A percentile compares a stretch with the other conserved stretches of the same genome.
Evolutionary conservation across 352 stramenopile species (phyloP).

Genomic region (Pythium monospermum): DNA sequence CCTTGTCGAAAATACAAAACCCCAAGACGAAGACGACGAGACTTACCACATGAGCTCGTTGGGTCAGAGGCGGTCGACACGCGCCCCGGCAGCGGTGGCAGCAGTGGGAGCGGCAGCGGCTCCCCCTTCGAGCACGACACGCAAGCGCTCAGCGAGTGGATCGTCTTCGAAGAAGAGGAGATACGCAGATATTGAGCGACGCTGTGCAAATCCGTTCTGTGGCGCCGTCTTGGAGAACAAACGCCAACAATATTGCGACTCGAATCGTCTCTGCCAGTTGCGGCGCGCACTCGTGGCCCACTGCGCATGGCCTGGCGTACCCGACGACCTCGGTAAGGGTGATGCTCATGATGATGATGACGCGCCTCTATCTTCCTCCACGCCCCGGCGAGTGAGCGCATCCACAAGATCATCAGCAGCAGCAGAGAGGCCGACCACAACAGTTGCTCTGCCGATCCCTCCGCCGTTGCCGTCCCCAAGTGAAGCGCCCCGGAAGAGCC

Average conservation of each 20-base stretch:
- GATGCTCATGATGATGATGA: neutral
- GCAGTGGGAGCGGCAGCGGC: neutral
- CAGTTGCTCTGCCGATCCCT: neutral
- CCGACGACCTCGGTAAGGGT: neutral
- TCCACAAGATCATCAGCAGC: neutral
- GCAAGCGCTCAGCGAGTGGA: too few species aligned
- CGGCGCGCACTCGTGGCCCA: constrained; percentile 49
- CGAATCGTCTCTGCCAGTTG: constrained; percentile 44
- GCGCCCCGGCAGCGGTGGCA: neutral
- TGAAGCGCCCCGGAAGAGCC: neutral
- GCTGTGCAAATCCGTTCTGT: constrained; percentile 50
- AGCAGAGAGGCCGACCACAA: neutral
- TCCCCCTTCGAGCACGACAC: constrained; percentile 1
- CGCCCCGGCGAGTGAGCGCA: too few species aligned
- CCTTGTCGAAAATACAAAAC: too few species aligned
- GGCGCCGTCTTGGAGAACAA: constrained; percentile 32
- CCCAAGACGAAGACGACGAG: neutral
- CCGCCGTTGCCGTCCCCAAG: neutral
- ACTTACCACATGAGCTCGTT: constrained; percentile 19
- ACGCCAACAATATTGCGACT: constrained; percentile 39
- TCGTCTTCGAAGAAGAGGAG: constrained; percentile 13
- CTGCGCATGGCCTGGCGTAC: constrained; percentile 30
- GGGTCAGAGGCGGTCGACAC: constrained; percentile 7
- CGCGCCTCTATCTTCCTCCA: neutral
- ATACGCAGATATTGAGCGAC: constrained; percentile 10